These are phyloP conservation scores for Aspergillus homomorphus DNA, from an alignment of 495 filamentous ascomycete genomes.

Conservation along the genomic window DNA sequence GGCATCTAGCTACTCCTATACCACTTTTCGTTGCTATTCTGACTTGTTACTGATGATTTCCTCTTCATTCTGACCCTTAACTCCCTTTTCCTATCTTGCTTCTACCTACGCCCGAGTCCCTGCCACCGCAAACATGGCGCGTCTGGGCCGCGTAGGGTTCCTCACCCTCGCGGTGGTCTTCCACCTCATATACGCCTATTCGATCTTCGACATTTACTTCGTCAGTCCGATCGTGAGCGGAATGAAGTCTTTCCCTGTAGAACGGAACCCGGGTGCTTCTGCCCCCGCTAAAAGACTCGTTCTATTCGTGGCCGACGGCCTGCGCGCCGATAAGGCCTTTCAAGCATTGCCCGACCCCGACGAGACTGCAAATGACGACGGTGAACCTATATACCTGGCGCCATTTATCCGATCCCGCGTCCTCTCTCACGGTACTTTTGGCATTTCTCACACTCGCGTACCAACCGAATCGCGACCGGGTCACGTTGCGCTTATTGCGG, in stretches of 20 bases:
- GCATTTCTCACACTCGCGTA: constrained; percentile 95
- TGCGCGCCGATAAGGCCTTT: constrained; percentile 97
- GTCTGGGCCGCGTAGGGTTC: constrained; percentile 81
- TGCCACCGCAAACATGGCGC: constrained; percentile 58
- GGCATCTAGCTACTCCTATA: constrained; percentile 17
- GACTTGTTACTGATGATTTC: background rate
- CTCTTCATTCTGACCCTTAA: background rate
- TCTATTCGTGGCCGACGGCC: constrained; percentile 94
- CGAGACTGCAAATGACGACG: constrained; percentile 46
- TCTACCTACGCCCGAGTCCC: constrained; percentile 5
- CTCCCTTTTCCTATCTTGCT: constrained; percentile 17
- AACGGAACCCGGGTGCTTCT: constrained; percentile 56
- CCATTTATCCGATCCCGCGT: constrained; percentile 90
- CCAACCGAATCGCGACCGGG: constrained; percentile 97
- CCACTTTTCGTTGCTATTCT: background rate
- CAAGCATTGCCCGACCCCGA: constrained; percentile 87
- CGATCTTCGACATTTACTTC: constrained; percentile 99
- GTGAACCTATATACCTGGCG: constrained; percentile 71
- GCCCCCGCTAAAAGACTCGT: constrained; percentile 87
- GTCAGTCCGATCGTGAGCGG: constrained; percentile 96
- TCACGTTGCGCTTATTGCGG: constrained; percentile 96
- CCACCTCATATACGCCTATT: constrained; percentile 90
- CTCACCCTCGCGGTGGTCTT: constrained; percentile 89
- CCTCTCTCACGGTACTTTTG: constrained; percentile 90
- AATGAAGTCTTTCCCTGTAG: constrained; percentile 77